Conservation (phyloP, 1,139 yeast species). For the Blastobotrys raffinosifermentans region DNA sequence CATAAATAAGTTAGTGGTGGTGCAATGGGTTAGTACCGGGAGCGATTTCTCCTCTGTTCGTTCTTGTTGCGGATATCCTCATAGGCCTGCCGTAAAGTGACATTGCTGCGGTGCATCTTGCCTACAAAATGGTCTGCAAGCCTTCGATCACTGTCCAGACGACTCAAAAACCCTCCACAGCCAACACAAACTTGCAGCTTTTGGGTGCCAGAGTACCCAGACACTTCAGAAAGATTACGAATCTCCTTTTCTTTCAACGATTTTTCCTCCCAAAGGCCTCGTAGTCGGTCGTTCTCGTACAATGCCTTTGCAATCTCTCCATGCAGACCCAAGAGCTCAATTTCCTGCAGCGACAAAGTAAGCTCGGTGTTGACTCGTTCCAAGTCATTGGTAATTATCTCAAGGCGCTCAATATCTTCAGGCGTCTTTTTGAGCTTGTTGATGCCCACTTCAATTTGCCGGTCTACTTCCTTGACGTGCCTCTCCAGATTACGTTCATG, state of each 20-base stretch:
- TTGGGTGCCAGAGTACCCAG: slow-evolving; percentile 85
- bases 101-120: slow-evolving; percentile 78
- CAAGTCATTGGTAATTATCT: slow-evolving; percentile 56
- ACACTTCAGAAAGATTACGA: slow-evolving; percentile 57
- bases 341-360: slow-evolving; percentile 65
- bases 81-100: slow-evolving; percentile 62
- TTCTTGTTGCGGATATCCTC: slow-evolving; percentile 41
- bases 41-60: slow-evolving; percentile 5
- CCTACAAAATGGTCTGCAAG: slow-evolving; percentile 91
- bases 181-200: slow-evolving; percentile 85
- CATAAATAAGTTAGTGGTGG: no score
- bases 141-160: slow-evolving; percentile 83
- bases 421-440: slow-evolving; percentile 68
- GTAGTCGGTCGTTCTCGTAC: slow-evolving; percentile 39
- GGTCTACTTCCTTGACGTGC: slow-evolving; percentile 62
- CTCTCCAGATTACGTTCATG: slow-evolving; percentile 49
- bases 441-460: slow-evolving; percentile 59
- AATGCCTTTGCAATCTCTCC: slow-evolving; percentile 52
- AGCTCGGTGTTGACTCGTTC: slow-evolving; percentile 62
- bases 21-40: no score
- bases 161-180: slow-evolving; percentile 86
- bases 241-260: slow-evolving; percentile 44
- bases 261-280: slow-evolving; percentile 37
- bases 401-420: slow-evolving; percentile 65
- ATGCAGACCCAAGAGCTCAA: slow-evolving; percentile 48